Base-by-base conservation (phyloP, 116 monocot species). In the Cymodocea nodosa region DNA sequence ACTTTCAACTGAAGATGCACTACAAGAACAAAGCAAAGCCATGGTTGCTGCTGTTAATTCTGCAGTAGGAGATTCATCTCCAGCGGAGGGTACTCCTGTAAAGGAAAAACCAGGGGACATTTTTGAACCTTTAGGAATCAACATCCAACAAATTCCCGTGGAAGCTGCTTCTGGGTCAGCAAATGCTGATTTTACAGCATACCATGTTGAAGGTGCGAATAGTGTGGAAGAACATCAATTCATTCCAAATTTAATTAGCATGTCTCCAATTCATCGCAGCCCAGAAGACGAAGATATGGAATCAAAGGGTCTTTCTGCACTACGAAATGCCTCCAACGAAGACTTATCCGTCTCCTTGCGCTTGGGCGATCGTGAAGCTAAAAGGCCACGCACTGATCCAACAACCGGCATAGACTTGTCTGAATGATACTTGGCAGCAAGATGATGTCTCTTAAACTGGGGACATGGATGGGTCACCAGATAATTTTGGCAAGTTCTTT, bases 191-290 rank as follows among this genome's bases (percentile, higher is more conserved):
- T 66, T 67, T 18, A 24, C 62, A 36, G 80, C 77, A 17, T 76
- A 58, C 57, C 75, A 68, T 18, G 67, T 65, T 51, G 77, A 77
- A 4, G 68, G 23, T 2, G 71, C 23, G 11, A 78, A 50, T 35
- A 70, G 73, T 50, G 71, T 87, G 58, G 88, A 84, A 72, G 84
- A 88, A 65, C 79, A 68, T 40, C 90, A 82, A 59, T 90, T 90
- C 77, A 86, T 90, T 36, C 78, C 83, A 17, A 90, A 75, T 72
- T 82, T 89, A 25, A 71, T 76, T n/a, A 71, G 71, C 25, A 73
- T 75, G 74, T 84, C 82, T 13, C 84, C 90, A 11, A 52, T 82
- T 30, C 79, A 68, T 22, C 60, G 60, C 11, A 73, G 63, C 24
- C 73, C 78, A 60, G 85, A 75, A 67, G 79, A 51, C 3, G 15